Conservation (phyloP, 2,329 filamentous ascomycete genomes). For the Myotisia sp. region DNA sequence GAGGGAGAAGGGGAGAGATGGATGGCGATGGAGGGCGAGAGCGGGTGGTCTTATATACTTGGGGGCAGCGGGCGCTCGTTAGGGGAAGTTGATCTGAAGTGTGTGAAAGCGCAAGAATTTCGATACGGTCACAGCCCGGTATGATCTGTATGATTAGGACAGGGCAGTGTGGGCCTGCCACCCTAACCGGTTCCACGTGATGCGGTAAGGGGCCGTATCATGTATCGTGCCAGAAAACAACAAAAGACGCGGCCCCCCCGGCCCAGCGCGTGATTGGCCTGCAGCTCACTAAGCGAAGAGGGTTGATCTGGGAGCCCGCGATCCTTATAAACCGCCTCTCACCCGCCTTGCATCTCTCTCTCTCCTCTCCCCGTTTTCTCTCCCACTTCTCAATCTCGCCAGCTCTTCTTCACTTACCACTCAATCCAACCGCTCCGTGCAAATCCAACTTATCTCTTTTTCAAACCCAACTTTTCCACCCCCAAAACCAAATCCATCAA, state of each 20-base stretch:
- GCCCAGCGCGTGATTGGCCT: slow-evolving; percentile 29
- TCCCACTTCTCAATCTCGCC: slow-evolving; percentile 16
- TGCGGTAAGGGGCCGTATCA: slow-evolving; percentile 3
- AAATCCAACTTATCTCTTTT: slow-evolving; percentile 19
- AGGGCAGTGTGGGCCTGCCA: background rate
- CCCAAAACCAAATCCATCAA: slow-evolving; percentile 44
- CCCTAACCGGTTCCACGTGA: slow-evolving; percentile 3
- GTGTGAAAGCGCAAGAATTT: slow-evolving; percentile 32
- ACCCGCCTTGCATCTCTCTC: slow-evolving; percentile 13
- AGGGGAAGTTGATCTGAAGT: slow-evolving; percentile 36
- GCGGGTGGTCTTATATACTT: no score
- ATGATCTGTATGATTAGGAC: slow-evolving; percentile 35
- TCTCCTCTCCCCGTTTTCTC: slow-evolving; percentile 11
- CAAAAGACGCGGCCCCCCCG: slow-evolving; percentile 11
- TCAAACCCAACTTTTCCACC: slow-evolving; percentile 21
- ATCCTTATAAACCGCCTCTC: slow-evolving; percentile 11
- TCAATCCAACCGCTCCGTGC: slow-evolving; percentile 14
- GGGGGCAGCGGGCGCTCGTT: no score
- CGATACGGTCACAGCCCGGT: slow-evolving; percentile 28
- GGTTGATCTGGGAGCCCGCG: slow-evolving; percentile 32
- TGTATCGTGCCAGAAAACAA: no score
- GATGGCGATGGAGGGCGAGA: slow-evolving; percentile 19
- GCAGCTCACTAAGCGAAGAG: slow-evolving; percentile 17
- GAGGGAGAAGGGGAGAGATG: slow-evolving; percentile 25
- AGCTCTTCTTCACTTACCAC: slow-evolving; percentile 12